phyloP scores from a whole-genome alignment of 1,139 yeast species.

The Geotrichum aggregatum region DNA sequence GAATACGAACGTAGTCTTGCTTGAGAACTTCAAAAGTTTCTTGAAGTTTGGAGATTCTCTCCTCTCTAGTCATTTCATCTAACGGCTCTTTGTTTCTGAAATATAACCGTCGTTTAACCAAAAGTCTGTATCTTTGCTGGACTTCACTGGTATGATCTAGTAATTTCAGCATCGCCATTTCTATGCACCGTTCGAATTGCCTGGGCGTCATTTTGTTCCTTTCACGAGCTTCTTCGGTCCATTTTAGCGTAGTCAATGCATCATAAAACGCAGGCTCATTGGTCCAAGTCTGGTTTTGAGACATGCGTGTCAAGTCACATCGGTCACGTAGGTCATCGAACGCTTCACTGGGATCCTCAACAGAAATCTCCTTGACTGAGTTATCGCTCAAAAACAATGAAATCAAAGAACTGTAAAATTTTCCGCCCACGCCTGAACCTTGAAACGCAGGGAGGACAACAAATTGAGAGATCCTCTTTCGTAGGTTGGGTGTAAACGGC shows the following conservation, averaged over 20 bases:
- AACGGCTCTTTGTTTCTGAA: constrained; percentile 77
- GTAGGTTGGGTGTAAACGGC: constrained; percentile 36
- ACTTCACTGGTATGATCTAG: constrained; percentile 30
- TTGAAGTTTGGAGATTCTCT: constrained; percentile 64
- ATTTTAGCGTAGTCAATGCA: constrained; percentile 30
- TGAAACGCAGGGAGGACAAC: constrained; percentile 73
- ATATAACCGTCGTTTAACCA: constrained; percentile 68
- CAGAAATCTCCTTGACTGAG: constrained; percentile 67
- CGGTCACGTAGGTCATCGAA: constrained; percentile 90
- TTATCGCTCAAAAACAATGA: constrained; percentile 53
- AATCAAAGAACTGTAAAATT: constrained; percentile 55
- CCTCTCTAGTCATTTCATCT: constrained; percentile 56
- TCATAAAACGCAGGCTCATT: constrained; percentile 13
- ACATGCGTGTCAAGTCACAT: constrained; percentile 61
- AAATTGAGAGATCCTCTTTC: constrained; percentile 86
- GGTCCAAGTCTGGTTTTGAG: constrained; percentile 34
- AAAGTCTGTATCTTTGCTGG: constrained; percentile 48
- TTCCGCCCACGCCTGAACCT: constrained; percentile 67
- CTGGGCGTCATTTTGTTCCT: constrained; percentile 65
- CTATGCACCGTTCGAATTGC: constrained; percentile 72
- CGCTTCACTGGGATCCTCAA: constrained; percentile 92
- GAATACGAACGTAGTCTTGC: constrained; percentile 63
- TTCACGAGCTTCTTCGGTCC: constrained; percentile 44
- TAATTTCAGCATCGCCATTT: constrained; percentile 58
- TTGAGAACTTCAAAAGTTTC: constrained; percentile 66